These are phyloP conservation scores for Reutealis trisperma DNA, from an alignment of 345 rosid species.

Conservation along the genomic window DNA sequence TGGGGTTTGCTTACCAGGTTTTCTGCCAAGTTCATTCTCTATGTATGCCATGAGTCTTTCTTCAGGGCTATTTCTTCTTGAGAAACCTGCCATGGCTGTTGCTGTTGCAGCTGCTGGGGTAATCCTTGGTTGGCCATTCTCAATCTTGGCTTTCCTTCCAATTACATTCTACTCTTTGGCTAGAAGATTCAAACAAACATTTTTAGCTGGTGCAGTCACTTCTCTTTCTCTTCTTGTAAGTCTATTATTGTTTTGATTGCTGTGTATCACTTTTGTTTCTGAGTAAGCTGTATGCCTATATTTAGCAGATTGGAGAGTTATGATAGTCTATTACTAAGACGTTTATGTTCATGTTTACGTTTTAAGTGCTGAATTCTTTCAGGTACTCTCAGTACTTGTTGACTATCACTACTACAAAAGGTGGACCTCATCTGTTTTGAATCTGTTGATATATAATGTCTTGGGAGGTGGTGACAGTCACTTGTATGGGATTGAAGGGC, in stretches of 20 bases:
- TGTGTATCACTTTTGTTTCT: constrained; percentile 1
- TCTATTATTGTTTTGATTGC: constrained; percentile 3
- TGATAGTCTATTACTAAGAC: background rate
- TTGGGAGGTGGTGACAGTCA: constrained; percentile 98
- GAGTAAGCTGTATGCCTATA: constrained; percentile 3
- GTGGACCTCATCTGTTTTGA: constrained; percentile 89
- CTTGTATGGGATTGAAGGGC: constrained; percentile 88
- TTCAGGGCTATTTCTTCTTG: constrained; percentile 87
- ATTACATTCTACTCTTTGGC: constrained; percentile 60
- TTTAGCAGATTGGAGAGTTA: background rate
- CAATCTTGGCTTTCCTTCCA: constrained; percentile 89
- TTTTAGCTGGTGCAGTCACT: constrained; percentile 67
- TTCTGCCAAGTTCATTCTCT: constrained; percentile 96
- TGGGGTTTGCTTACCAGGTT: constrained; percentile 50
- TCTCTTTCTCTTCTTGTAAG: constrained; percentile 71
- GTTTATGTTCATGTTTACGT: constrained; percentile 11
- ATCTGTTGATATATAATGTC: constrained; percentile 90
- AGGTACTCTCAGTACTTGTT: constrained; percentile 71
- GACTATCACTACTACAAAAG: constrained; percentile 69
- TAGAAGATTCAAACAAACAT: constrained; percentile 66
- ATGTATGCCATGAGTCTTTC: constrained; percentile 97
- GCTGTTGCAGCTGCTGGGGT: constrained; percentile 77
- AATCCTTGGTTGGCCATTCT: constrained; percentile 98
- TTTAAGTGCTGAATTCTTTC: constrained; percentile 29
- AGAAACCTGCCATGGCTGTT: constrained; percentile 69